Conservation (phyloP, 2,329 filamentous ascomycete species). For the Boeremia lycopersici region DNA sequence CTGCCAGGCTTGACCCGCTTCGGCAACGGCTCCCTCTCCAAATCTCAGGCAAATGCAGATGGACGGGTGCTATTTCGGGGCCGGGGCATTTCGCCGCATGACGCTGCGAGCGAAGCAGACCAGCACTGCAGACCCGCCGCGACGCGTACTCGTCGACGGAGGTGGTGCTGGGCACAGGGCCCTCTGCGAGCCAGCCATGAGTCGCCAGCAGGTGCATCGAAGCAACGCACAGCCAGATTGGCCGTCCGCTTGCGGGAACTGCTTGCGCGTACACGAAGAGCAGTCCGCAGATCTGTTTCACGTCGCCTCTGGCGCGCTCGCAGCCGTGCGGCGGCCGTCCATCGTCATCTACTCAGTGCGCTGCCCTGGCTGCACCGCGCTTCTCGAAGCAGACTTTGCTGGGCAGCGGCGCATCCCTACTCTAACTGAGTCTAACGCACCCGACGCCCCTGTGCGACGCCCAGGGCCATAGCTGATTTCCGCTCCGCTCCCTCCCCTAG, state of each 20-base stretch:
- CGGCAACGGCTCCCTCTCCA: neutral
- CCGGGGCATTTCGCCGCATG: slow-evolving; percentile 13
- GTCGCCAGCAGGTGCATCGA: slow-evolving; percentile 3
- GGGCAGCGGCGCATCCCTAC: slow-evolving; percentile 19
- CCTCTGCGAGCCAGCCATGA: neutral
- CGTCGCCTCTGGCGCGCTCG: slow-evolving; percentile 19
- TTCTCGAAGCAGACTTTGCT: slow-evolving; percentile 17
- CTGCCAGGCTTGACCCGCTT: neutral
- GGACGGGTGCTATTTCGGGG: slow-evolving; percentile 10
- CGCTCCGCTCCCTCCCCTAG: slow-evolving; percentile 41
- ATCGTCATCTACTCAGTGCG: slow-evolving; percentile 22
- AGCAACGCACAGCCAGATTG: slow-evolving; percentile 8
- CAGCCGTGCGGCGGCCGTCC: slow-evolving; percentile 25
- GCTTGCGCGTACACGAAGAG: slow-evolving; percentile 41
- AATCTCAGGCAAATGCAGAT: neutral
- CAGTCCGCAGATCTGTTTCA: slow-evolving; percentile 44
- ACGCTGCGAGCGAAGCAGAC: slow-evolving; percentile 6
- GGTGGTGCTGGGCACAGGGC: slow-evolving; percentile 4
- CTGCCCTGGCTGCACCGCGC: neutral
- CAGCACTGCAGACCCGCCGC: slow-evolving; percentile 3
- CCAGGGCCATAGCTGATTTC: slow-evolving; percentile 27
- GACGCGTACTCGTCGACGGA: slow-evolving; percentile 14
- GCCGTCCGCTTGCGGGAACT: slow-evolving; percentile 11
- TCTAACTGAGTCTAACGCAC: slow-evolving; percentile 6
- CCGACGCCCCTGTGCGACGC: slow-evolving; percentile 27